Conservation (phyloP, 169 alveolate genomes). For the Cryptosporidium ubiquitum region DNA sequence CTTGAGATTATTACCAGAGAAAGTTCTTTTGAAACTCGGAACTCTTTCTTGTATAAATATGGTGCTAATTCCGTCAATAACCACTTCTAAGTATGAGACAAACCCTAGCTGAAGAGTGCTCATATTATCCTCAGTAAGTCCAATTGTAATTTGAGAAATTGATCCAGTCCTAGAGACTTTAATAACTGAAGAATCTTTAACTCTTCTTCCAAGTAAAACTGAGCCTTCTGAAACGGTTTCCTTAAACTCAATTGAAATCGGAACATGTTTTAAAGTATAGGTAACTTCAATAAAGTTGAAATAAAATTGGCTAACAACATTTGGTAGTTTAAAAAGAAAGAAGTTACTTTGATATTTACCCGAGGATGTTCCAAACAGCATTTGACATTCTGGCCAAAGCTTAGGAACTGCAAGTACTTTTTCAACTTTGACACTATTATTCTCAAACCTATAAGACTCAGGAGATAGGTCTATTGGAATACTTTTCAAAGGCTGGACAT, state of each 20-base stretch:
- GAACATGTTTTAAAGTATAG: conserved; percentile 5
- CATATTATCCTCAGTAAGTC: conserved; percentile 31
- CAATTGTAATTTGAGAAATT: conserved; percentile 49
- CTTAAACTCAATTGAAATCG: conserved; percentile 43
- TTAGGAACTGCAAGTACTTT: conserved; percentile 38
- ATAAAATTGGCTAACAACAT: neutral
- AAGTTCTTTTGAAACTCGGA: conserved; percentile 42
- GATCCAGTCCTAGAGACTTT: conserved; percentile 42
- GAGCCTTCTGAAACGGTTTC: conserved; percentile 26
- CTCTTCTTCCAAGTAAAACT: conserved; percentile 14
- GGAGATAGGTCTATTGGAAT: conserved; percentile 6
- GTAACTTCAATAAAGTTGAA: conserved; percentile 54
- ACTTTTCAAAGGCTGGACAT: neutral
- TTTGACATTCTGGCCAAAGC: conserved; percentile 74
- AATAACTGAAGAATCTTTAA: conserved; percentile 7
- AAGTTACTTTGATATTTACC: conserved; percentile 29
- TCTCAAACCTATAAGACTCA: neutral
- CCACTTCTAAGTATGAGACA: conserved; percentile 47
- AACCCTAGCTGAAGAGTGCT: conserved; percentile 23
- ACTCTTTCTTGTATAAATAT: conserved; percentile 30
- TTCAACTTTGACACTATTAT: neutral
- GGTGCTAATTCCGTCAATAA: conserved; percentile 43
- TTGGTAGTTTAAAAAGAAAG: conserved; percentile 37
- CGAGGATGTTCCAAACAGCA: conserved; percentile 48
- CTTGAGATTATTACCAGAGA: conserved; percentile 47